These are phyloP conservation scores for Suillus luteus DNA, from an alignment of 768 basidiomycete species.

Conservation along the genomic window DNA sequence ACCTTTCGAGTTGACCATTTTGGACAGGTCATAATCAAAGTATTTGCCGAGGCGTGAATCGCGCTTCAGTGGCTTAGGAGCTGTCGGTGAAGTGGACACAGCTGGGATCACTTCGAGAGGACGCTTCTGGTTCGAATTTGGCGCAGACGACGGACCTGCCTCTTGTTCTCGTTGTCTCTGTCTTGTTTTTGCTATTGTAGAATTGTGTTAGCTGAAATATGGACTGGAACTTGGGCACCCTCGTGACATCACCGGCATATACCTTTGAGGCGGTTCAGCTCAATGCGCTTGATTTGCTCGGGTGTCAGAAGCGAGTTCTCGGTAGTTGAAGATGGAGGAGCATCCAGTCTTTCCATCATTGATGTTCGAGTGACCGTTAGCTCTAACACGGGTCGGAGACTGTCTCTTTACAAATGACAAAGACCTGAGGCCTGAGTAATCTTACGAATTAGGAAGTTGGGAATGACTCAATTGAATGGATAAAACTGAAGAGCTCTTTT, in stretches of 20 bases:
- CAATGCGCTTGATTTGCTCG: constrained; percentile 71
- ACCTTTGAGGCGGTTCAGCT: constrained; percentile 83
- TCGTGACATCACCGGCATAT: constrained; percentile 3
- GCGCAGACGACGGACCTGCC: constrained; percentile 46
- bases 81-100: constrained; percentile 63
- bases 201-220: constrained; percentile 12
- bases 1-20: constrained; percentile 96
- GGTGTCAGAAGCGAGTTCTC: constrained; percentile 48
- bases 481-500: background rate
- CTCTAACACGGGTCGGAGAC: background rate
- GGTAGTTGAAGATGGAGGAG: constrained; percentile 15
- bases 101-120: constrained; percentile 60
- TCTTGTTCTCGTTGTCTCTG: constrained; percentile 68
- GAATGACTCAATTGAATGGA: background rate
- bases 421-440: background rate
- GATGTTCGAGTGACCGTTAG: background rate
- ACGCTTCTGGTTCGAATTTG: constrained; percentile 76
- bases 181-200: constrained; percentile 64
- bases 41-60: constrained; percentile 86
- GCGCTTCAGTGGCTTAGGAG: constrained; percentile 56
- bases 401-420: background rate
- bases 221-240: background rate
- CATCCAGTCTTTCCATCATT: constrained; percentile 10
- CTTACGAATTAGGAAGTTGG: constrained; percentile 5
- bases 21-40: constrained; percentile 96